Conservation (phyloP, 2,329 filamentous ascomycete genomes). For the Colletotrichum endophyticum region DNA sequence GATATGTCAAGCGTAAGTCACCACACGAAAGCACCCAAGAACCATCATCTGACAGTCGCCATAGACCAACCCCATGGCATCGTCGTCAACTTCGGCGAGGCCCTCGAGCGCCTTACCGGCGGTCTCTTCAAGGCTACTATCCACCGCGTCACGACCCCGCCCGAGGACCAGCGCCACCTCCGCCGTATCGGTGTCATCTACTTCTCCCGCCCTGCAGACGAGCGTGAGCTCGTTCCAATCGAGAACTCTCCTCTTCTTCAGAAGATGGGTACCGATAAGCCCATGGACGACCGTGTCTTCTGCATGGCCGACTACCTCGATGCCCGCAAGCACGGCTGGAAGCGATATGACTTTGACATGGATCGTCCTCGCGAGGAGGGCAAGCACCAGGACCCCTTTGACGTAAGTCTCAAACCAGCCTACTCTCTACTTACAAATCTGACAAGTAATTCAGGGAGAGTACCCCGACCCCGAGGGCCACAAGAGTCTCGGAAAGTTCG, state of each 20-base stretch:
- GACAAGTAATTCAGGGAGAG: background rate
- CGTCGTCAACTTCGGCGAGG: slow-evolving; percentile 41
- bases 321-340: slow-evolving; percentile 33
- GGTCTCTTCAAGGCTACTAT: slow-evolving; percentile 36
- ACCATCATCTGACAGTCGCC: background rate
- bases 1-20: slow-evolving; percentile 33
- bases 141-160: slow-evolving; percentile 32
- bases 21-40: rapidly evolving
- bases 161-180: slow-evolving; percentile 37
- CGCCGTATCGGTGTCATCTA: slow-evolving; percentile 43
- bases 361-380: slow-evolving; percentile 20
- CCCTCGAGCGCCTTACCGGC: slow-evolving; percentile 32
- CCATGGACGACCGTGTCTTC: slow-evolving; percentile 30
- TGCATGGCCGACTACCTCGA: slow-evolving; percentile 32
- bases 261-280: slow-evolving; percentile 29
- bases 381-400: slow-evolving; percentile 6
- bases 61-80: slow-evolving; percentile 35
- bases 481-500: slow-evolving; percentile 11
- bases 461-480: slow-evolving; percentile 8
- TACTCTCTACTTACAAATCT: background rate
- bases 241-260: slow-evolving; percentile 36
- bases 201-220: slow-evolving; percentile 41
- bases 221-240: slow-evolving; percentile 38
- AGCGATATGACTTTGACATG: slow-evolving; percentile 31
- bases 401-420: background rate